Conservation (phyloP, 148 eudicot genomes). For the Amaranthus cruentus region DNA sequence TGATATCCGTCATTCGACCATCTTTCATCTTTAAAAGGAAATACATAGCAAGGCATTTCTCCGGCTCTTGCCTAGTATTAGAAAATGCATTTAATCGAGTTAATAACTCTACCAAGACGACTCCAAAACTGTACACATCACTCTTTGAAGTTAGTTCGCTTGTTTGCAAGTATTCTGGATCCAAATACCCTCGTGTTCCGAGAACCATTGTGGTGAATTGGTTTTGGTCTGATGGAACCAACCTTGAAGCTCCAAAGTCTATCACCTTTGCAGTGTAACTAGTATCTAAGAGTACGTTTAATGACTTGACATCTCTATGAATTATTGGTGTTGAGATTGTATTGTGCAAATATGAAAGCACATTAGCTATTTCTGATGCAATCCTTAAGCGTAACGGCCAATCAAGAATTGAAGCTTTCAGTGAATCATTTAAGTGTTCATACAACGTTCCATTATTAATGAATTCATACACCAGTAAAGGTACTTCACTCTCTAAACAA, state of each 20-base stretch:
- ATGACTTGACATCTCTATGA: too few relatives aligned
- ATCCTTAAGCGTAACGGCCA: conserved; percentile 10
- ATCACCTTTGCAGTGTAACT: too few relatives aligned
- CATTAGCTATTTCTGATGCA: neutral
- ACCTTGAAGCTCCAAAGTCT: neutral
- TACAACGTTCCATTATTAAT: conserved; percentile 14
- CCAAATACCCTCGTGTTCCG: conserved; percentile 17
- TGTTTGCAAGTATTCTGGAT: conserved; percentile 16
- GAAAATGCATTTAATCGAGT: conserved; percentile 1
- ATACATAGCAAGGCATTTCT: neutral
- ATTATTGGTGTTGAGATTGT: too few relatives aligned
- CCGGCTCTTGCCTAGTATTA: neutral
- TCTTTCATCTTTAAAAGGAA: neutral
- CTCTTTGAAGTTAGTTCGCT: conserved; percentile 14
- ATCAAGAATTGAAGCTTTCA: neutral
- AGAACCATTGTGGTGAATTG: conserved; percentile 15
- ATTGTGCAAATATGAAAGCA: too few relatives aligned
- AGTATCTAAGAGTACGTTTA: too few relatives aligned
- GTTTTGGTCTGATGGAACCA: conserved; percentile 10
- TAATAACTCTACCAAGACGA: conserved; percentile 6
- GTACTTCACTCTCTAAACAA: too few relatives aligned
- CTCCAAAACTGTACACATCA: neutral
- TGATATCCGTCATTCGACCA: neutral
- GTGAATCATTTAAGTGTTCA: conserved; percentile 10
- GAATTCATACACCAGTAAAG: neutral